These are phyloP conservation scores for Coemansia sp. DNA, from an alignment of 192 early-diverging fungal genomes.

Conservation along the genomic window DNA sequence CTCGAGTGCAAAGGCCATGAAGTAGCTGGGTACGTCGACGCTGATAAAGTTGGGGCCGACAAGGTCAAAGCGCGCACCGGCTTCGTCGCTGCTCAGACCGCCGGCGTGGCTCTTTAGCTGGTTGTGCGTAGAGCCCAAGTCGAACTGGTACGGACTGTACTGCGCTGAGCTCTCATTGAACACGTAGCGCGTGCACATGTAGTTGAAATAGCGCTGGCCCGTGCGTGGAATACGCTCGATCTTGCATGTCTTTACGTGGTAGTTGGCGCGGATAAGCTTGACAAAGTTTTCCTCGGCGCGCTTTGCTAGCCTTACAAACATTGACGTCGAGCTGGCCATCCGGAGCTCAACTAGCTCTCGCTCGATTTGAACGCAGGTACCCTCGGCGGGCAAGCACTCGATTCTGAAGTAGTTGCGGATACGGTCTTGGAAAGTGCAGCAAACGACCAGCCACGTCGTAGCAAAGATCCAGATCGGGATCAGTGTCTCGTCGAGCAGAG, in stretches of 20 bases:
- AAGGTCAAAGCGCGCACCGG: slow-evolving; percentile 56
- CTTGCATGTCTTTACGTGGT: slow-evolving; percentile 43
- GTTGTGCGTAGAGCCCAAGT: slow-evolving; percentile 59
- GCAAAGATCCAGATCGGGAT: slow-evolving; percentile 59
- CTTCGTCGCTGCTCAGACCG: slow-evolving; percentile 59
- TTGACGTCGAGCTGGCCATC: slow-evolving; percentile 45
- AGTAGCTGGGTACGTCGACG: slow-evolving; percentile 56
- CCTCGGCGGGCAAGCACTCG: slow-evolving; percentile 50
- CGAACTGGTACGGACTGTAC: slow-evolving; percentile 65
- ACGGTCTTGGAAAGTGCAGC: slow-evolving; percentile 39
- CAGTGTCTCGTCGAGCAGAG: slow-evolving; percentile 43
- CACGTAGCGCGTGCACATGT: slow-evolving; percentile 75
- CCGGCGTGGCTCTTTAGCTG: slow-evolving; percentile 31
- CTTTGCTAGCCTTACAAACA: slow-evolving; percentile 37
- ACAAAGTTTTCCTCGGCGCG: slow-evolving; percentile 33
- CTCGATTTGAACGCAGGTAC: slow-evolving; percentile 58
- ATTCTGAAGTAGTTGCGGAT: slow-evolving; percentile 62
- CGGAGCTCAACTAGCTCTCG: slow-evolving; percentile 47
- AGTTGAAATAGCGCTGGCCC: slow-evolving; percentile 69
- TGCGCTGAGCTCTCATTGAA: slow-evolving; percentile 51
- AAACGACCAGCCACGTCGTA: slow-evolving; percentile 48
- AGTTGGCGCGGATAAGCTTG: slow-evolving; percentile 45
- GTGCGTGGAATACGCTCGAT: slow-evolving; percentile 50
- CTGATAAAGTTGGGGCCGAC: slow-evolving; percentile 66
- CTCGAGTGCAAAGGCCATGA: slow-evolving; percentile 58